These are phyloP conservation scores for Elongisporangium anandrum DNA, from an alignment of 352 stramenopile genomes.

Conservation along the genomic window DNA sequence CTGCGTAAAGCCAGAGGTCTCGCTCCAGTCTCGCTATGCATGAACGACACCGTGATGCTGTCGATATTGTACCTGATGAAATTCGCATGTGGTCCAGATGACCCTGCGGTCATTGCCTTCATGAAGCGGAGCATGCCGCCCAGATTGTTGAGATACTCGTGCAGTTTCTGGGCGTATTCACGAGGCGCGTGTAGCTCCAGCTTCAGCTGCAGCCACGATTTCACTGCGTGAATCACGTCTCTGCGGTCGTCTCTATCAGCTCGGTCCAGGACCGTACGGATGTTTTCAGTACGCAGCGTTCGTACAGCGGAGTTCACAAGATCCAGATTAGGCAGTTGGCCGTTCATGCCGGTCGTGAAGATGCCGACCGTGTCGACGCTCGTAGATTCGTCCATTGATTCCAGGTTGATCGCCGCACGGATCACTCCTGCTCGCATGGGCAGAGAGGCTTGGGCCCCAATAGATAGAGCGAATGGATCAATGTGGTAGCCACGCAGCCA, in stretches of 20 bases:
- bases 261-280: constrained; percentile 49
- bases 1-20: constrained; percentile 24
- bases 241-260: constrained; percentile 9
- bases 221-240: constrained; percentile 7
- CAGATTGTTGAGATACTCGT: constrained; percentile 52
- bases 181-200: constrained; percentile 3
- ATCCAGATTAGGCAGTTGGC: constrained; percentile 84
- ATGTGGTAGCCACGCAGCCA: constrained; percentile 74
- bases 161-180: constrained; percentile 13
- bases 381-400: constrained; percentile 31
- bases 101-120: constrained; percentile 54
- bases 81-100: constrained; percentile 61
- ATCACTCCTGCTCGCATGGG: constrained; percentile 75
- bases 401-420: constrained; percentile 69
- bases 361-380: constrained; percentile 38
- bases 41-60: constrained; percentile 58
- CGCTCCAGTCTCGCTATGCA: constrained; percentile 12
- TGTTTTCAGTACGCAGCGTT: constrained; percentile 35
- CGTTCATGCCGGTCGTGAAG: constrained; percentile 71
- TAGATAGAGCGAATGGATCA: constrained; percentile 30
- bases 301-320: constrained; percentile 77
- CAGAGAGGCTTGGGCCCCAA: constrained; percentile 19
- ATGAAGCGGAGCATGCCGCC: constrained; percentile 80
- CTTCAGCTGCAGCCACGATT: constrained; percentile 3
- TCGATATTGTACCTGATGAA: constrained; percentile 88